Evolutionary conservation across 306 rosid genomes (phyloP), one percentile per base, ranked within the genome.

Genomic region (Corylus avellana): DNA sequence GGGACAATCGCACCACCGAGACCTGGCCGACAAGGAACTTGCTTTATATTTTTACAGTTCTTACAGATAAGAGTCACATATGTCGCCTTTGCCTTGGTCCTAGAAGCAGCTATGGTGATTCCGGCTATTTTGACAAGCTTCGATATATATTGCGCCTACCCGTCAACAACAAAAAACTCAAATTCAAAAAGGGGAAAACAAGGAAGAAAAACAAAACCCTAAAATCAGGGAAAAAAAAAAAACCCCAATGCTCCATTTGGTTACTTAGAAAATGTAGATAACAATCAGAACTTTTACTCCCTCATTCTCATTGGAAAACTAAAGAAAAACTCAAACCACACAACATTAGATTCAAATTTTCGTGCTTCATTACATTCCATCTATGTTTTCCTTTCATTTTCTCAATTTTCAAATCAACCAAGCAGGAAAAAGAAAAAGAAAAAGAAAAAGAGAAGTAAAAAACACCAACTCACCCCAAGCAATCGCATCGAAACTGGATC

Each of bases 1-100:
- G 99, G 99, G 72, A 95, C 96, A 77, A 95, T 84, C 8, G 99
- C 99, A 29, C 99, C 99, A 12, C 99, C 99, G 74, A 95, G 99
- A 51, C 99, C 99, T 0, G 99, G 98, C 37, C 97, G 83, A 73
- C 99, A 95, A 0, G 99, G 93, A 82, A 95, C 94, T 78, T 90
- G 91, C 82, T 78, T 88, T 55, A 87, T 90, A 10, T 91, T 92
- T 83, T 82, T 89, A 81, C 99, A 95, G 75, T 95, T 95, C 88
- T 90, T 95, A 79, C 99, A 95, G 75, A 95, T 72, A 29, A 92
- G 85, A 58, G 92, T 93, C 76, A 95, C 97, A 84, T 95, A 95
- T 27, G 99, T 95, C 4, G 99, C 99, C 85, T 95, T 95, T 4
- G 99, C 99, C 84, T 95, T 95, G 22, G 94, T 94, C 80, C 96